Evolutionary conservation across 139 green algal genomes (phyloP).

Genomic region (Chlorella sp.): DNA sequence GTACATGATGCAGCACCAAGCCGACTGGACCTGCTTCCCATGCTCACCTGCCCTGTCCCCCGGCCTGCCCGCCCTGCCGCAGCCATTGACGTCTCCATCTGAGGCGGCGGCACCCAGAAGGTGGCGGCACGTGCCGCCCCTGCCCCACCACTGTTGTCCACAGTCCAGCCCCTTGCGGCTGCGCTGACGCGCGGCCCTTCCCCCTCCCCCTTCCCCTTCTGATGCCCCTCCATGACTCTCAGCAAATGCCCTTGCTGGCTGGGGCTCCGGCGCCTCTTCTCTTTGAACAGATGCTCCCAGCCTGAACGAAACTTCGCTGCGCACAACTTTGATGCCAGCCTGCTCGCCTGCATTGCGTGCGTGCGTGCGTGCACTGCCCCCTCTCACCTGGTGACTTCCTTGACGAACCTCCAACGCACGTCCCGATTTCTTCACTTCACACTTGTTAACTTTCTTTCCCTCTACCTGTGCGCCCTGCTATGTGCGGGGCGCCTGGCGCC

Average conservation of each 20-base stretch:
- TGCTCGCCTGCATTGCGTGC: neutral
- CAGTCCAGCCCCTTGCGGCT: neutral
- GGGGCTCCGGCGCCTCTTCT: too few species aligned
- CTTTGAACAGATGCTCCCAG: too few species aligned
- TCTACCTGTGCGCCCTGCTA: neutral
- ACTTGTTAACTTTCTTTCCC: neutral
- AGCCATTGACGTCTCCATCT: constrained; percentile 28
- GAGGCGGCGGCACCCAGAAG: neutral
- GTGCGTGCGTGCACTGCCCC: neutral
- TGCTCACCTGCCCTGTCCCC: neutral
- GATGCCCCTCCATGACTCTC: neutral
- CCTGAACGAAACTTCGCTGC: too few species aligned
- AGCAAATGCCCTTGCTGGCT: too few species aligned
- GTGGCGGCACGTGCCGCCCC: neutral
- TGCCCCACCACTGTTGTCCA: neutral
- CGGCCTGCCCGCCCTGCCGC: neutral
- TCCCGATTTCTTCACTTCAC: neutral
- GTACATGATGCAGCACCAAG: too few species aligned
- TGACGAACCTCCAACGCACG: neutral
- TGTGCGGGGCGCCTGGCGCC: too few species aligned
- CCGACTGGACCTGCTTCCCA: too few species aligned
- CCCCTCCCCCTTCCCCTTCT: neutral
- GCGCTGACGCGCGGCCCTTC: neutral
- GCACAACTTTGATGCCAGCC: too few species aligned
- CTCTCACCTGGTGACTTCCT: neutral